Evolutionary conservation across 192 early-diverging fungal species (phyloP), one percentile per base, ranked within the genome.

Genomic region (Coemansia aciculifera): DNA sequence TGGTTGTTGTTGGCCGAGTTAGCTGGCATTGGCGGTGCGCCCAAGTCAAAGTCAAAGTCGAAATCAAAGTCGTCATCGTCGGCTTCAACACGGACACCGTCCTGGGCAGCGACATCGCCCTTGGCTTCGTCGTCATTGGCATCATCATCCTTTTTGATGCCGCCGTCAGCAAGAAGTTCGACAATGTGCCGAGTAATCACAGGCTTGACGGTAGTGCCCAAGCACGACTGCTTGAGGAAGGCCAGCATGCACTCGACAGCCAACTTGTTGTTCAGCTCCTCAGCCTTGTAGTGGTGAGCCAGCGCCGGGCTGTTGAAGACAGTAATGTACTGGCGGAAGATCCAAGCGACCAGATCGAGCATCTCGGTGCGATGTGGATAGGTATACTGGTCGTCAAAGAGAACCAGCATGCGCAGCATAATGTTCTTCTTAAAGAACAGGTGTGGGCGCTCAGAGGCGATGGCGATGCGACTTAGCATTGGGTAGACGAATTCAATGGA

Each of bases 251-350:
- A 80, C 54, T 80, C 68, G 31, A 72, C 39, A 5, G 78, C 78
- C 49, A 80, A 67, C 64, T 65, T 67, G 31, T 72, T 72, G 19
- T 69, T 44, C 15, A 80, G 62, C 29, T 51, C 36, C 36, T 80
- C 78, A 2, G 78, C 66, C 66, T 72, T 72, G 68, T 69, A 80
- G 29, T 68, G 57, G 31, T 62, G 40, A 5, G 54, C 48, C 59
- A 80, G 29, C 0, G 63, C 65, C 0, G 78, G 73, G 24, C 73
- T 75, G 61, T 66, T 43, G 5, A 80, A 68, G 11, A 80, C 78
- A 17, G 66, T 73, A 23, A 73, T 40, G 29, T 81, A 81, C 72
- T 81, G 79, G 13, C 79, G 66, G 64, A 81, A 77, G 29, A 81
- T 81, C 79, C 79, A 81, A 8, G 71, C 63, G 0, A 63, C 71